Percentiles rank a stretch among this genome's conserved stretches.
Evolutionary conservation across 805 yeast species (phyloP).

Genomic region (Candida sithepensis): DNA sequence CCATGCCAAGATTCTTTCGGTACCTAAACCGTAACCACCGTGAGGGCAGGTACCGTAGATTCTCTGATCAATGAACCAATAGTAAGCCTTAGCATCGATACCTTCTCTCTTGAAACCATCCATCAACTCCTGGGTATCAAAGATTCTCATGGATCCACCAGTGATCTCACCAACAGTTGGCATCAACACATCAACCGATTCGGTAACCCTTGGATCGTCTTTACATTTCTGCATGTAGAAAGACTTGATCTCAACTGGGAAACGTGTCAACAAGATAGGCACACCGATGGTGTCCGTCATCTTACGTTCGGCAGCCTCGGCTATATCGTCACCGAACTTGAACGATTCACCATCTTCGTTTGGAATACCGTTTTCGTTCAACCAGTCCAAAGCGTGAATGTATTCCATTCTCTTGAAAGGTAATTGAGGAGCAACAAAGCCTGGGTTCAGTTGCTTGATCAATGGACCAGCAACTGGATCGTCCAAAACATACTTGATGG

Average conservation of each 20-base stretch:
- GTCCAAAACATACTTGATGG: slow-evolving; percentile 72
- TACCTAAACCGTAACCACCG: slow-evolving; percentile 98
- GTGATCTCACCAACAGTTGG: slow-evolving; percentile 99
- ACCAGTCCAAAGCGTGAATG: slow-evolving; percentile 90
- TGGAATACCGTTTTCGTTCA: slow-evolving; percentile 88
- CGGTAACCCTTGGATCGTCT: slow-evolving; percentile 93
- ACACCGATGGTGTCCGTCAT: slow-evolving; percentile 94
- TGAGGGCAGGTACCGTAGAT: slow-evolving; percentile 97
- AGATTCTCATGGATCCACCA: slow-evolving; percentile 99
- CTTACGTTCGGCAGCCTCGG: slow-evolving; percentile 98
- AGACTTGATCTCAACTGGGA: slow-evolving; percentile 96
- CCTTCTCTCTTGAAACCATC: slow-evolving; percentile 93
- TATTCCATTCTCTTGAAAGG: slow-evolving; percentile 94
- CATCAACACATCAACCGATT: slow-evolving; percentile 97
- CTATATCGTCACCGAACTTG: slow-evolving; percentile 97
- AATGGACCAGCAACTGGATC: slow-evolving; percentile 93
- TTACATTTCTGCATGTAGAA: slow-evolving; percentile 94
- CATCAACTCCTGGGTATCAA: slow-evolving; percentile 71
- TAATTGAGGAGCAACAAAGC: slow-evolving; percentile 70
- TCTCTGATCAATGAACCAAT: slow-evolving; percentile 96
- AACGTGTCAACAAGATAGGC: slow-evolving; percentile 87
- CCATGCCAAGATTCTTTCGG: slow-evolving; percentile 98
- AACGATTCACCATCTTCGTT: slow-evolving; percentile 93
- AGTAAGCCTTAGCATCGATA: slow-evolving; percentile 77
- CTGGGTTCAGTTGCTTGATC: slow-evolving; percentile 88